A percentile compares a stretch with the other conserved stretches of the same genome.
Evolutionary conservation across 192 early-diverging fungal species (phyloP).

Genomic region (Gaertneriomyces sp.): DNA sequence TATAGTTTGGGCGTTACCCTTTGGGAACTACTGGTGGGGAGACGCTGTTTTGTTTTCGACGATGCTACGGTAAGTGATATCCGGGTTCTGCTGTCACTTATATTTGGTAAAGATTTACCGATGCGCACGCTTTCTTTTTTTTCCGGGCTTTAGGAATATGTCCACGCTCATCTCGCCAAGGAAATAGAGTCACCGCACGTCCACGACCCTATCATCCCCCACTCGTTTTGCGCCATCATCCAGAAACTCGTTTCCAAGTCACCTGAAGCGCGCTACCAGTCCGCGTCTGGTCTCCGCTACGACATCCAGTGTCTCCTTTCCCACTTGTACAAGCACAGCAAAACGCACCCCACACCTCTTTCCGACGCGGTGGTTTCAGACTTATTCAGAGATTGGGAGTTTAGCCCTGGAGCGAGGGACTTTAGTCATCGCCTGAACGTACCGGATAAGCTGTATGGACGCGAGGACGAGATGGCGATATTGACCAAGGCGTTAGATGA

Average conservation of each 20-base stretch:
- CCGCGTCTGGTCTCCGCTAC: constrained; percentile 37
- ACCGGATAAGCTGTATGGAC: constrained; percentile 43
- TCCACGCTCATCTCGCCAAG: constrained; percentile 47
- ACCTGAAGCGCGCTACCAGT: constrained; percentile 49
- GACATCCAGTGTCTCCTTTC: constrained; percentile 32
- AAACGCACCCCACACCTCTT: constrained; percentile 7
- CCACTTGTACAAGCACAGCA: constrained; percentile 16
- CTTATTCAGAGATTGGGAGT: constrained; percentile 19
- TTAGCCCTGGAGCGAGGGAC: constrained; percentile 33
- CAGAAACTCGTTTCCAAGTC: constrained; percentile 42
- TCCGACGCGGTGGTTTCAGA: constrained; percentile 24
- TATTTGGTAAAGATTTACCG: neutral
- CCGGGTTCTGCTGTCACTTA: neutral
- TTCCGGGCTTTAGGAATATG: constrained; percentile 32
- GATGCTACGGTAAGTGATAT: constrained; percentile 37
- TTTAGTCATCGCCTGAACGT: constrained; percentile 32
- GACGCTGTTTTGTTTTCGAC: constrained; percentile 35
- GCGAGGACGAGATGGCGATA: constrained; percentile 26
- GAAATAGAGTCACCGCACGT: constrained; percentile 32
- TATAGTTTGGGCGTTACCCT: constrained; percentile 49
- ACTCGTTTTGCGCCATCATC: constrained; percentile 36
- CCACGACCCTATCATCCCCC: constrained; percentile 41
- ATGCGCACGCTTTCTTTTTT: constrained; percentile 2
- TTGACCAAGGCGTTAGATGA: constrained; percentile 25
- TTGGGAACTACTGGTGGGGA: constrained; percentile 49